Base-by-base conservation (phyloP, 257 asterid species). In the Primulina huaijiensis region DNA sequence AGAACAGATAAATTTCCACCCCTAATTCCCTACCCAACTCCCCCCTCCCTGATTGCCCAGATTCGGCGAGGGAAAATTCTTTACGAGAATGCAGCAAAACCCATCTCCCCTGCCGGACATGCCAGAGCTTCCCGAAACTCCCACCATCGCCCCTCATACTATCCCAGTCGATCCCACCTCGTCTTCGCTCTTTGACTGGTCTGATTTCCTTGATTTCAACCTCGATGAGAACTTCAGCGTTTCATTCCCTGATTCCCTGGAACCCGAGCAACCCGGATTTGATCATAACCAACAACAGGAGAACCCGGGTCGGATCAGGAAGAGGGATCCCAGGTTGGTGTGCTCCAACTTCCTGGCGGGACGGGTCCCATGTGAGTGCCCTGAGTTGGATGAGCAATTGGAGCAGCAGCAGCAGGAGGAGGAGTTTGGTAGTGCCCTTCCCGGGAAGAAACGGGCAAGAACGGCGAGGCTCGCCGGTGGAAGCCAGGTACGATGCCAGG, bases 271-370 rank as follows among this genome's bases (percentile, higher is more conserved):
- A 14, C 80, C 80, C 20, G 78, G 62, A 7, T 17, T 50, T 31
- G 77, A 76, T 57, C 65, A 68, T 30, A 68, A 46, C 52, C 84
- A 77, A 10, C 71, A 23, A 9, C 25, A 74, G 46, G 76, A 72
- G 17, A 64, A 80, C 59, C 34, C 73, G 38, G 82, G 81, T 10
- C 81, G 87, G 75, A 77, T 86, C 56, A 80, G 97, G 81, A 94
- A 91, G 74, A 72, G 97, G 70, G 99, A 91, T 84, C 97, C 95
- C 8, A 88, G 95, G 74, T 56, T 91, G 81, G 83, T 83, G 6
- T 94, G 99, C 75, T 80, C 97, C 7, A 94, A 94, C 55, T 91
- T 86, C 77, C 63, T 94, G 69, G 95, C 96, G 38, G 99, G 99
- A n/a, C 79, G 84, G 79, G 71, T 94, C 38, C 99, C 99, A 0